Evolutionary conservation across 306 rosid species (phyloP).

Genomic region (Rubus parviflorus): DNA sequence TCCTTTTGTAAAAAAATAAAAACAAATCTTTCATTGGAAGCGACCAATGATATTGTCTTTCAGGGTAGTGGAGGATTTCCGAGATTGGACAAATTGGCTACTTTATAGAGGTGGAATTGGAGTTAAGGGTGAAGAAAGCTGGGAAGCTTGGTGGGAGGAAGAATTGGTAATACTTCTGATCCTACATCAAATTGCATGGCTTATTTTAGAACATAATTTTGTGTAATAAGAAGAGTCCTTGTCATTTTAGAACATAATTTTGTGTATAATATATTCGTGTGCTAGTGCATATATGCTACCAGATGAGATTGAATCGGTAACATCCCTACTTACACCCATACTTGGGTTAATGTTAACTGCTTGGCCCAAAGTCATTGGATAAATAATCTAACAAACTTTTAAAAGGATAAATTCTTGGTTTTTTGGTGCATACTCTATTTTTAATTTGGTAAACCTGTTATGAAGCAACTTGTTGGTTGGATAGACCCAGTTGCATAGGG

Average conservation of each 20-base stretch:
- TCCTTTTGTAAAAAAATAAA: neutral
- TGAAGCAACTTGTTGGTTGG: neutral
- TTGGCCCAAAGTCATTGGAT: neutral
- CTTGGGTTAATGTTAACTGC: neutral
- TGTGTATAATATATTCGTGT: neutral
- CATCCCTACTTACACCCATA: neutral
- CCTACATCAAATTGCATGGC: neutral
- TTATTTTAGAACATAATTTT: neutral
- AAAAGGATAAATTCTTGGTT: neutral
- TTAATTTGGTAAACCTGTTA: neutral
- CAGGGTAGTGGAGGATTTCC: conserved; percentile 85
- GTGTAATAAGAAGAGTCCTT: neutral
- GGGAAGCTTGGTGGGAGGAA: conserved; percentile 99
- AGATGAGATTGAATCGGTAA: neutral
- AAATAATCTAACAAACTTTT: neutral
- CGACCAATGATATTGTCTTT: conserved; percentile 29
- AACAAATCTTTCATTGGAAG: neutral
- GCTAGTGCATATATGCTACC: neutral
- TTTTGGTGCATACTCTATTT: neutral
- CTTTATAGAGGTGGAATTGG: conserved; percentile 95
- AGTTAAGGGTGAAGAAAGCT: conserved; percentile 96
- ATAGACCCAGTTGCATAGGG: too few relatives aligned
- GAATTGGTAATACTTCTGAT: conserved; percentile 65
- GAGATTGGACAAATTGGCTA: conserved; percentile 99
- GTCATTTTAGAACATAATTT: neutral